Conservation (phyloP, 495 filamentous ascomycete genomes). For the Lasiosphaeriaceae sp. region DNA sequence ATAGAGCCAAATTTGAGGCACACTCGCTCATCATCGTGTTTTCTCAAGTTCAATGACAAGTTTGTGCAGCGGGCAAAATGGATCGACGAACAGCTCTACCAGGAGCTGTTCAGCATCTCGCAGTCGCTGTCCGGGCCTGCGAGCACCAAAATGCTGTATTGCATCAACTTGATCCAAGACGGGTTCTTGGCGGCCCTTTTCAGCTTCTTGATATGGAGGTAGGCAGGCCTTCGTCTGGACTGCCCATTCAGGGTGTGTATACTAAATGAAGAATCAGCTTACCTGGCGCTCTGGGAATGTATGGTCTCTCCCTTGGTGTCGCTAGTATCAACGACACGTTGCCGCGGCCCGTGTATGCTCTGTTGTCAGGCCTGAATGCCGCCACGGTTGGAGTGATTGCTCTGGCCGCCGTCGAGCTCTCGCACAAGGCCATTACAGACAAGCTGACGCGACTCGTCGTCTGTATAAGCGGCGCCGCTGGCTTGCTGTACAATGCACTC, state of each 20-base stretch:
- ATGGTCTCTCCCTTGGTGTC: conserved; percentile 64
- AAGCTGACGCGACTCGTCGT: conserved; percentile 64
- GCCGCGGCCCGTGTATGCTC: conserved; percentile 64
- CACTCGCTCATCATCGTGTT: not conserved
- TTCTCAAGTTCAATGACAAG: conserved; percentile 49
- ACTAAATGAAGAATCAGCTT: conserved; percentile 39
- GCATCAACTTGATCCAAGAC: conserved; percentile 62
- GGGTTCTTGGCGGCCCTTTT: conserved; percentile 61
- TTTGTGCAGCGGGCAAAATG: conserved; percentile 66
- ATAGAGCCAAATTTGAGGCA: not conserved
- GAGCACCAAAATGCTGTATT: conserved; percentile 78
- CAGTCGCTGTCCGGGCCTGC: conserved; percentile 74
- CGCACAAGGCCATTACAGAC: conserved; percentile 73
- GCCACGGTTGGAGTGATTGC: conserved; percentile 78
- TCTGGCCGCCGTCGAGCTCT: conserved; percentile 70
- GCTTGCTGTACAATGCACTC: conserved; percentile 69
- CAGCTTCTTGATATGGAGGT: conserved; percentile 69
- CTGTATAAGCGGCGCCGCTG: conserved; percentile 63
- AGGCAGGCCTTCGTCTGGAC: conserved; percentile 1
- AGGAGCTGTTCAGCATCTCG: conserved; percentile 77
- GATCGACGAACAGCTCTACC: conserved; percentile 77
- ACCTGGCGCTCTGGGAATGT: conserved; percentile 77
- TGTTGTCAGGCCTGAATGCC: conserved; percentile 75
- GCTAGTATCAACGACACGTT: conserved; percentile 56
- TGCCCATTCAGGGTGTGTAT: no score